Percentiles rank a stretch among this genome's conserved stretches.
Conservation (phyloP, 2,329 filamentous ascomycete genomes). For the Fusarium stilboides region DNA sequence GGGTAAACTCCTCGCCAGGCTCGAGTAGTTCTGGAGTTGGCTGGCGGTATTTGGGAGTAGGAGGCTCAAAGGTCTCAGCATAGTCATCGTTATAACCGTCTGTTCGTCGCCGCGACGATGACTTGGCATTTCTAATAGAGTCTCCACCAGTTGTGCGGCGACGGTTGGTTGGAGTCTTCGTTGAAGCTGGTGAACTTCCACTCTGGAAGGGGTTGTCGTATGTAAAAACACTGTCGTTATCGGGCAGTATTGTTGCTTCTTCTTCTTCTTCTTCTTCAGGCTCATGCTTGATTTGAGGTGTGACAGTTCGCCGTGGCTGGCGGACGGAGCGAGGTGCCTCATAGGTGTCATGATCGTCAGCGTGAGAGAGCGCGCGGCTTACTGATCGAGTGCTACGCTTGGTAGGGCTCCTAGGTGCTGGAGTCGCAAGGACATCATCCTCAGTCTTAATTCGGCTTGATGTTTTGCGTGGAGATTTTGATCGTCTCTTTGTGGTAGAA, state of each 20-base stretch:
- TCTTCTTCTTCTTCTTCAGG: constrained; percentile 59
- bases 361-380: constrained; percentile 68
- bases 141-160: constrained; percentile 65
- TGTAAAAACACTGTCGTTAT: constrained; percentile 79
- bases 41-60: constrained; percentile 46
- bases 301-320: constrained; percentile 66
- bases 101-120: constrained; percentile 61
- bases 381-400: constrained; percentile 70
- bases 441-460: constrained; percentile 68
- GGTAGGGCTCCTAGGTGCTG: constrained; percentile 62
- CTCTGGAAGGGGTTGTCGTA: constrained; percentile 95
- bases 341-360: constrained; percentile 63
- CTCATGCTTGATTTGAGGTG: constrained; percentile 70
- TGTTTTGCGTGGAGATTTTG: constrained; percentile 69
- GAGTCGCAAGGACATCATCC: constrained; percentile 61
- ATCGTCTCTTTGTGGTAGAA: constrained; percentile 65
- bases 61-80: constrained; percentile 56
- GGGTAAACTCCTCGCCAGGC: constrained; percentile 92
- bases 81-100: constrained; percentile 52
- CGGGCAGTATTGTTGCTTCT: constrained; percentile 46
- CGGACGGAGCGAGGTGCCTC: constrained; percentile 60
- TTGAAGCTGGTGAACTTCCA: constrained; percentile 75
- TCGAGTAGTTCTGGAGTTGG: constrained; percentile 65
- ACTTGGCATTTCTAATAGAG: constrained; percentile 59
- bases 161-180: constrained; percentile 65